Evolutionary conservation across 2,329 filamentous ascomycete species (phyloP).

Genomic region (Ophiosphaerella narmari): DNA sequence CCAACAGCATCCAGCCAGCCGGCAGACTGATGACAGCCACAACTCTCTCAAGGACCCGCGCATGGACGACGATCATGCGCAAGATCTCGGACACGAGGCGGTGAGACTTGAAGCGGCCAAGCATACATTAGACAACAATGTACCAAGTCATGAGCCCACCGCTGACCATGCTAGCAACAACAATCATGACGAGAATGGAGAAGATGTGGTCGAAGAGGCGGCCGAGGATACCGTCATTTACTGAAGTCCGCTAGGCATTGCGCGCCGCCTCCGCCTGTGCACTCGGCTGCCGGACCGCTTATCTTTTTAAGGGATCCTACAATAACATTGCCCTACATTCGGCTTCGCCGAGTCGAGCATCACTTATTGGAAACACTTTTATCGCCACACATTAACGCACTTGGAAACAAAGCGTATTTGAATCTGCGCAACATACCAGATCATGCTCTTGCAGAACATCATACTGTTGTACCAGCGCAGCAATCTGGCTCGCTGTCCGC

Average conservation of each 20-base stretch:
- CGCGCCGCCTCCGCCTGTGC: background rate
- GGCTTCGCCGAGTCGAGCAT: background rate
- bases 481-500: background rate
- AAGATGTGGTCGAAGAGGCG: slow-evolving; percentile 75
- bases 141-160: slow-evolving; percentile 32
- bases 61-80: slow-evolving; percentile 30
- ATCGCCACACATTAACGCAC: background rate
- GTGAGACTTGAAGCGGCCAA: slow-evolving; percentile 19
- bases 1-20: slow-evolving; percentile 36
- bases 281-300: slow-evolving; percentile 1
- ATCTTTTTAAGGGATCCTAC: background rate
- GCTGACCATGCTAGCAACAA: slow-evolving; percentile 48
- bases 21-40: slow-evolving; percentile 29
- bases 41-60: slow-evolving; percentile 27
- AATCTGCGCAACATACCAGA: background rate
- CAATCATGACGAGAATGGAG: slow-evolving; percentile 69
- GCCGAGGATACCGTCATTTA: slow-evolving; percentile 94
- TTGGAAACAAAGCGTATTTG: background rate
- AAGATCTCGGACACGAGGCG: slow-evolving; percentile 21
- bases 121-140: slow-evolving; percentile 21
- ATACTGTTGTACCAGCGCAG: background rate
- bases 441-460: background rate
- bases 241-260: slow-evolving; percentile 51
- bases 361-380: background rate
- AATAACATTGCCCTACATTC: background rate